Percentiles rank a stretch among this genome's conserved stretches.
These are phyloP conservation scores for Malus hybrid DNA, from an alignment of 331 rosid species.

Conservation along the genomic window DNA sequence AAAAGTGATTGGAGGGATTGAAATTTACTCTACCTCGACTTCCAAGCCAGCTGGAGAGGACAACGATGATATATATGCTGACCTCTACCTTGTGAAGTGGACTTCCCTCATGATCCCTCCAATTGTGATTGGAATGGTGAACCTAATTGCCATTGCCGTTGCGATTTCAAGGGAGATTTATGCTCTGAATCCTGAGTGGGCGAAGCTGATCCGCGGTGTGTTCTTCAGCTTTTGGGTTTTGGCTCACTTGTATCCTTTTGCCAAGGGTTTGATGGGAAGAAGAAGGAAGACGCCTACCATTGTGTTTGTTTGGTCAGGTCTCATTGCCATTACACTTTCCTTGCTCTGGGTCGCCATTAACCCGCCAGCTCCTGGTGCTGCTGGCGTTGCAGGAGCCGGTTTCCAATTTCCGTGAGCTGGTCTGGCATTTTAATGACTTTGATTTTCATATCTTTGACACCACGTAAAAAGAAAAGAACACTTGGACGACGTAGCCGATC, in stretches of 20 bases:
- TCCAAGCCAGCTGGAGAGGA: constrained; percentile 59
- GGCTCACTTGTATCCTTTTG: constrained; percentile 86
- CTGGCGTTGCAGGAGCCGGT: not conserved
- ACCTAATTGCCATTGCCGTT: constrained; percentile 51
- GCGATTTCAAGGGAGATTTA: constrained; percentile 57
- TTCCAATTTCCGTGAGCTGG: constrained; percentile 54
- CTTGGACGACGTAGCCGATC: too few relatives aligned
- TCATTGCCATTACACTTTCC: constrained; percentile 76
- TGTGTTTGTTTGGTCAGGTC: constrained; percentile 86
- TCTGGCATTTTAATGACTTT: not conserved
- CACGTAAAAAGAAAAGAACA: too few relatives aligned
- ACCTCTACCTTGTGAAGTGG: constrained; percentile 77
- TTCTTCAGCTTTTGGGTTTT: constrained; percentile 89
- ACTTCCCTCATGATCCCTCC: constrained; percentile 76
- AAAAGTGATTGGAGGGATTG: constrained; percentile 76
- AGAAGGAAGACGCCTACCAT: constrained; percentile 81
- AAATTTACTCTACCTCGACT: constrained; percentile 72
- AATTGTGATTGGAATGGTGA: constrained; percentile 59
- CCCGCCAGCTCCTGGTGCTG: constrained; percentile 24
- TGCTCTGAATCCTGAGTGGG: constrained; percentile 50
- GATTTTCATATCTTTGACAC: too few relatives aligned
- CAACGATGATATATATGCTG: constrained; percentile 47
- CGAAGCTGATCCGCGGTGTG: constrained; percentile 61
- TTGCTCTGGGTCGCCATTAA: constrained; percentile 57
- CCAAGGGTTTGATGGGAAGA: constrained; percentile 87